Base-by-base conservation (phyloP, 805 yeast species). In the Diddensiella transvaalensis region DNA sequence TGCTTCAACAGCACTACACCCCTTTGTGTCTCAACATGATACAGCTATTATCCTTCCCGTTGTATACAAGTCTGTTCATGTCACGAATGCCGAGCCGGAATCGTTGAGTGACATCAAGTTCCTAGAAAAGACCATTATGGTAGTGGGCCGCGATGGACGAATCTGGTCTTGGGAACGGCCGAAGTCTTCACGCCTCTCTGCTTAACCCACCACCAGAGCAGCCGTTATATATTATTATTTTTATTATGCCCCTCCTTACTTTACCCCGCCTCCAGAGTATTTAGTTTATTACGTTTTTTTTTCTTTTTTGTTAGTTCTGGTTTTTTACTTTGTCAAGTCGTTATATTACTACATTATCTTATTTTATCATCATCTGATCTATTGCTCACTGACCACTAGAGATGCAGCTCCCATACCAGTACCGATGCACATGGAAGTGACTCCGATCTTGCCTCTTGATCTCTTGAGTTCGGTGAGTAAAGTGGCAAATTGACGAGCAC, bases 401-500 rank as follows among this genome's bases (percentile, higher is more conserved):
- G 91, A 85, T 41, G 98, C 98, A 26, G 97, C 96, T 56, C 97
- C 98, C 95, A 90, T 91, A 60, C 98, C 98, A 29, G 97, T 88
- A 62, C 98, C 98, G 56, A 90, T 83, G 74, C 98, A 90, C 98
- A 90, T 90, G 55, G 95, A 85, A 11, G 95, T 86, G 46, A 91
- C 83, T 56, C 97, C 98, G 55, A 89, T 70, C 65, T 69, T 69
- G 72, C 89, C 82, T 52, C 91, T 93, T 22, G 78, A 65, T 42
- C 67, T 59, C 66, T 83, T 70, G 61, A 90, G 76, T 72, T 88
- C 90, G 60, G 90, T 77, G 65, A 91, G 69, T 52, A 90, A 69
- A 3, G 97, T 91, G 40, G 97, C 90, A 45, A 87, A 77, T 71
- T 90, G 96, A 68, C 98, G 83, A 10, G 96, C 89, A 64, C 95